These are phyloP conservation scores for Yamagishiella unicocca DNA, from an alignment of 139 green algal genomes.

Conservation along the genomic window DNA sequence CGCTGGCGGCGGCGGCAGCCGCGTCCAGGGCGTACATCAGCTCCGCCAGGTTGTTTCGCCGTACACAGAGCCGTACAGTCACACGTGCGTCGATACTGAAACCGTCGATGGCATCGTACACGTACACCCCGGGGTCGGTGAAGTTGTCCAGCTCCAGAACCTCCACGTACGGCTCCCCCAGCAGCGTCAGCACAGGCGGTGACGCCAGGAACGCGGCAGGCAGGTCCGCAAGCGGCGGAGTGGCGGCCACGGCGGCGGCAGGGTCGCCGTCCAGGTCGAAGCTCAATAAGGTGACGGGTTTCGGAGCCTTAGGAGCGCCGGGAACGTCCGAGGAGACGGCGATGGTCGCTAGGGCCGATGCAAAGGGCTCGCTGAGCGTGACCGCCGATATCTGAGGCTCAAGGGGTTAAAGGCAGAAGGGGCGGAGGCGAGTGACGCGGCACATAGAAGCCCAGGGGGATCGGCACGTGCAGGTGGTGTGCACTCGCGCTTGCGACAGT, in stretches of 20 bases:
- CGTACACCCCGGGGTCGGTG: conserved; percentile 10
- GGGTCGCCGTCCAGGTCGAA: background rate
- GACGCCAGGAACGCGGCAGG: background rate
- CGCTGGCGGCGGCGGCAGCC: background rate
- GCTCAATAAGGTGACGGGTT: background rate
- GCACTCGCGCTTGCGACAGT: no score
- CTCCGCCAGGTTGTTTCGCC: background rate
- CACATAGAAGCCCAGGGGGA: no score
- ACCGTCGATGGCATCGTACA: conserved; percentile 22
- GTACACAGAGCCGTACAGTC: background rate
- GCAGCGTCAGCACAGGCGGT: background rate
- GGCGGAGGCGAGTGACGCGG: no score
- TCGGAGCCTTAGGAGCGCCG: background rate
- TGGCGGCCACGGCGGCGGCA: background rate
- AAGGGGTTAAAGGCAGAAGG: no score
- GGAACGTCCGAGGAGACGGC: background rate
- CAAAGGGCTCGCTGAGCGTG: conserved; percentile 14
- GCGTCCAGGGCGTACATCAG: conserved; percentile 12
- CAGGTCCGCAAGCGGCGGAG: background rate
- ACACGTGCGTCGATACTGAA: background rate
- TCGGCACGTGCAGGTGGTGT: no score
- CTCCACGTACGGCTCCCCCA: conserved; percentile 27
- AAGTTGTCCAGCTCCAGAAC: conserved; percentile 11
- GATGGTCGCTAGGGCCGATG: background rate
- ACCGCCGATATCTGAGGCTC: conserved; percentile 19